Percentiles rank a stretch among this genome's conserved stretches.
These are phyloP conservation scores for Zygoascus meyerae DNA, from an alignment of 1,139 yeast genomes.

Conservation along the genomic window DNA sequence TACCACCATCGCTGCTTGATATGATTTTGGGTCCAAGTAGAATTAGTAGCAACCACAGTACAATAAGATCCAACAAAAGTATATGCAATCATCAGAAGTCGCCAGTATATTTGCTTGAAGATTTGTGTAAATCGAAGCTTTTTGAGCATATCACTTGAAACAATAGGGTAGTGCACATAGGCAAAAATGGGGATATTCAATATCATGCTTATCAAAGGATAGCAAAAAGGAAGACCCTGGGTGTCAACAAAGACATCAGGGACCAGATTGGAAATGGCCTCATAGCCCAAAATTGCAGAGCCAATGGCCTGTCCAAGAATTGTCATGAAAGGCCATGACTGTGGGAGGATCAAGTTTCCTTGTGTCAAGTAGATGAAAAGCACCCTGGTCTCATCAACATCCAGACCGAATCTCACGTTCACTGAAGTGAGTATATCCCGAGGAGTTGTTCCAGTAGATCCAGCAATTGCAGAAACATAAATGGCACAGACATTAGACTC, in stretches of 20 bases:
- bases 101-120: slow-evolving; percentile 67
- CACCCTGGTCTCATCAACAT: slow-evolving; percentile 48
- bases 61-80: slow-evolving; percentile 60
- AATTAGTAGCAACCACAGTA: slow-evolving; percentile 66
- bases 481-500: slow-evolving; percentile 57
- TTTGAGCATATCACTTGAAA: slow-evolving; percentile 74
- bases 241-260: slow-evolving; percentile 96
- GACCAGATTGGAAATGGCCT: slow-evolving; percentile 60
- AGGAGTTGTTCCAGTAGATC: slow-evolving; percentile 33
- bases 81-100: slow-evolving; percentile 46
- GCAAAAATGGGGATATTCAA: slow-evolving; percentile 71
- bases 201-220: slow-evolving; percentile 52
- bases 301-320: slow-evolving; percentile 86
- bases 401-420: slow-evolving; percentile 57
- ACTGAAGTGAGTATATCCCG: slow-evolving; percentile 55
- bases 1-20: slow-evolving; percentile 55
- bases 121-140: slow-evolving; percentile 17
- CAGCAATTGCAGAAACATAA: slow-evolving; percentile 62
- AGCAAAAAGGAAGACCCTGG: slow-evolving; percentile 86
- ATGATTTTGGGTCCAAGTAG: slow-evolving; percentile 87
- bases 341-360: slow-evolving; percentile 60
- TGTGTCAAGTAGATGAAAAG: slow-evolving; percentile 66
- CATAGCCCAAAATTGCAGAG: slow-evolving; percentile 58
- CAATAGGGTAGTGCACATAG: slow-evolving; percentile 90
- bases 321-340: slow-evolving; percentile 74